These are phyloP conservation scores for Sphagnum magellanicum DNA, from an alignment of 228 moss, liverwort and hornwort species.

Conservation along the genomic window DNA sequence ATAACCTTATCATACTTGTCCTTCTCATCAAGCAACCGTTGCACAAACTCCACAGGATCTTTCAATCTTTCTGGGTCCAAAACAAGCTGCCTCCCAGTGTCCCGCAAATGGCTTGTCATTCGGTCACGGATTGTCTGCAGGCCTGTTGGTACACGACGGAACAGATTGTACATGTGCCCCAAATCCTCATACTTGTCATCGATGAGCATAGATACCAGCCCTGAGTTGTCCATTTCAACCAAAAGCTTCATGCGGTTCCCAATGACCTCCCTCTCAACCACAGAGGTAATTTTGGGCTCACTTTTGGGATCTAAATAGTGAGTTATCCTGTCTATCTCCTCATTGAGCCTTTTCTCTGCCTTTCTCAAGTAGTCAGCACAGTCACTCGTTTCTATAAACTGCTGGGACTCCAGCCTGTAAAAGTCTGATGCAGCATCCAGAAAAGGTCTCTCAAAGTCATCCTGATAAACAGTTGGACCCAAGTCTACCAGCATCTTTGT, in stretches of 20 bases:
- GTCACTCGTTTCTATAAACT: constrained; percentile 86
- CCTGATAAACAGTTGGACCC: constrained; percentile 78
- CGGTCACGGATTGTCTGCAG: constrained; percentile 90
- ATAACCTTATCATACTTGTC: constrained; percentile 96
- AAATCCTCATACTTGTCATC: constrained; percentile 92
- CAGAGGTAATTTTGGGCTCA: constrained; percentile 84
- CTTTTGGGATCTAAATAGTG: constrained; percentile 86
- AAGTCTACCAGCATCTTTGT: constrained; percentile 94
- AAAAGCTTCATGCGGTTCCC: constrained; percentile 88
- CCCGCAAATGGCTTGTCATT: constrained; percentile 84
- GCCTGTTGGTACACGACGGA: constrained; percentile 74
- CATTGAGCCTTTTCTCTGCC: constrained; percentile 84
- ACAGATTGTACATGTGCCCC: constrained; percentile 83
- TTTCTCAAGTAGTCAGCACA: constrained; percentile 92
- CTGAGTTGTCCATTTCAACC: constrained; percentile 95
- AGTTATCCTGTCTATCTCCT: constrained; percentile 87
- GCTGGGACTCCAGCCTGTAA: constrained; percentile 85
- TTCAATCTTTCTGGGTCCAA: constrained; percentile 86
- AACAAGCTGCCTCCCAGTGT: constrained; percentile 85
- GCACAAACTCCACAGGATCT: constrained; percentile 93
- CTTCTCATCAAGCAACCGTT: constrained; percentile 88
- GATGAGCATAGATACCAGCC: constrained; percentile 85
- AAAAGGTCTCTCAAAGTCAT: constrained; percentile 87
- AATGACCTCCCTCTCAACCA: constrained; percentile 90
- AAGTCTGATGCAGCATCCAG: constrained; percentile 86